Conservation (phyloP, 352 stramenopile species). For the Halophytophthora polymorphica region DNA sequence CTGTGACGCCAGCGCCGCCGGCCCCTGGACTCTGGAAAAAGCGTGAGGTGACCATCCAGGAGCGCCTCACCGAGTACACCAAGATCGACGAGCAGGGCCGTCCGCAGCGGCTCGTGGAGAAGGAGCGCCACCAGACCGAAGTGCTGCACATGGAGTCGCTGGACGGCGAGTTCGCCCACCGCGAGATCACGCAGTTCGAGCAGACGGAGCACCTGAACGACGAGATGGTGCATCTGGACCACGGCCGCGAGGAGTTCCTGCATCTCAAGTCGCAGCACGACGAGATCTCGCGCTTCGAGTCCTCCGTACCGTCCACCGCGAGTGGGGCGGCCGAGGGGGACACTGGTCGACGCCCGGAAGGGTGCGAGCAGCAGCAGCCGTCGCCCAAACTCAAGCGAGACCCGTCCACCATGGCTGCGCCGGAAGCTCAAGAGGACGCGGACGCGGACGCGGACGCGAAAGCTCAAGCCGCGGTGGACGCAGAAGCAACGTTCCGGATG, state of each 20-base stretch:
- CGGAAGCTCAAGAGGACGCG: neutral
- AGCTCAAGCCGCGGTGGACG: constrained; percentile 2
- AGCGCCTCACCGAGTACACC: constrained; percentile 85
- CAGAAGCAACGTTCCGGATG: constrained; percentile 7
- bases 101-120: constrained; percentile 75
- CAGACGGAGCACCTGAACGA: constrained; percentile 80
- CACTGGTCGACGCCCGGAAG: constrained; percentile 33
- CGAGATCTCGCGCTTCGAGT: constrained; percentile 83
- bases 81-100: constrained; percentile 83
- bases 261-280: constrained; percentile 82
- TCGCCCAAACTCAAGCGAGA: constrained; percentile 80
- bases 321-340: too few relatives aligned
- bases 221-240: constrained; percentile 78
- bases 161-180: constrained; percentile 74
- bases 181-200: constrained; percentile 85
- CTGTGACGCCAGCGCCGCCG: constrained; percentile 41
- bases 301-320: constrained; percentile 54
- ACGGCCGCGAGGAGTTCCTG: constrained; percentile 77
- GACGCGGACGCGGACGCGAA: constrained; percentile 5
- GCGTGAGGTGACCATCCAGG: constrained; percentile 83
- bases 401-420: constrained; percentile 21
- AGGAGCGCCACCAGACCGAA: constrained; percentile 81
- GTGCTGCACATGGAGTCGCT: constrained; percentile 85
- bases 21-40: constrained; percentile 84
- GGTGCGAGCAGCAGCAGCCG: constrained; percentile 70